Evolutionary conservation across 768 basidiomycete species (phyloP).

Genomic region (Russula sp.): DNA sequence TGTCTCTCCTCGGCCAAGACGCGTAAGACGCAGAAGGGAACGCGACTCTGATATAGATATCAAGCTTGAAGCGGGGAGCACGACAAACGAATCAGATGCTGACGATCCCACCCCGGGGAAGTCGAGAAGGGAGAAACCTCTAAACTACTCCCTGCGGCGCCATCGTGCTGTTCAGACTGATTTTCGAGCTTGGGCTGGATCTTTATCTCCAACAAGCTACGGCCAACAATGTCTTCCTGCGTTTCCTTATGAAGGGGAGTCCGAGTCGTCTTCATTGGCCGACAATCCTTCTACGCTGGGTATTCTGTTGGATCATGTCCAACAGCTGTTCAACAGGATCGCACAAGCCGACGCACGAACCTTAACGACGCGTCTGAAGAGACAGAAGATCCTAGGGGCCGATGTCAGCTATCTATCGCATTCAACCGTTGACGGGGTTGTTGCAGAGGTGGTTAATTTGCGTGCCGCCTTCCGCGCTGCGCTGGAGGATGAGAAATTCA

Average conservation of each 20-base stretch:
- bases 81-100: conserved; percentile 11
- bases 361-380: conserved; percentile 83
- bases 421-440: conserved; percentile 69
- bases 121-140: neutral
- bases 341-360: conserved; percentile 80
- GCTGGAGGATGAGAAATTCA: conserved; percentile 70
- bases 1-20: conserved; percentile 35
- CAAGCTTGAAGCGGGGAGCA: conserved; percentile 12
- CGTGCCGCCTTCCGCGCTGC: conserved; percentile 69
- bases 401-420: conserved; percentile 86
- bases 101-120: conserved; percentile 12
- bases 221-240: conserved; percentile 39
- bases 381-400: conserved; percentile 81
- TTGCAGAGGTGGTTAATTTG: conserved; percentile 66
- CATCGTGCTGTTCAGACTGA: conserved; percentile 68
- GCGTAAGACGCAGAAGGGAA: conserved; percentile 34
- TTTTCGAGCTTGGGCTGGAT: conserved; percentile 33
- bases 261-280: conserved; percentile 71
- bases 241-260: conserved; percentile 57
- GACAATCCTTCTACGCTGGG: conserved; percentile 54
- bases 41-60: conserved; percentile 31
- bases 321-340: conserved; percentile 60
- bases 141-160: conserved; percentile 1
- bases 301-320: conserved; percentile 59
- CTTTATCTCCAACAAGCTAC: conserved; percentile 31